Base-by-base conservation (phyloP, 2,329 filamentous ascomycete genomes). In the Monilinia fructigena region DNA sequence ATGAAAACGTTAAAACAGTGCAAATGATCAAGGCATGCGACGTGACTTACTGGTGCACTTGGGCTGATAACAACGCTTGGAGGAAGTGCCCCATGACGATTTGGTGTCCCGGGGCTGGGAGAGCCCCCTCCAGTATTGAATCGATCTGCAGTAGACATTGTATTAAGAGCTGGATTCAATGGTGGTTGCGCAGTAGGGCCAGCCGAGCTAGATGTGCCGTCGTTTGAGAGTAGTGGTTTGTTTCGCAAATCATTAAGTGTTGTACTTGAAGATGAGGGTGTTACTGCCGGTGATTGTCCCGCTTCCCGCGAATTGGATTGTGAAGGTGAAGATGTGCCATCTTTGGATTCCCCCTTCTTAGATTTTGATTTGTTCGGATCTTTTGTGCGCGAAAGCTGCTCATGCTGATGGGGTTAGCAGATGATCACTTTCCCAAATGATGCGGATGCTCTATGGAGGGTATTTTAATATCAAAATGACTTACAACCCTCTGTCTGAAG, bases 401-500 rank as follows among this genome's bases (percentile, higher is more conserved):
- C 83, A 79, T 87, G 85, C 86, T 88, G 80, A 74, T 77, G 75
- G 76, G 73, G 80, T 85, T 81, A 85, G 81, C 78, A 71, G 70
- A 55, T 70, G 68, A 60, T 70, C 68, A 66, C 52, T 48, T 35
- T 48, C 31, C 20, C 48, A 53, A 23, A 56, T 56, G 48, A 45
- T 58, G 56, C 45, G 52, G 35, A 52, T 31, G 53, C 26, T 58
- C 63, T 67, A 50, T 60, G 38, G 35, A 42, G 56, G 50, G 72
- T 69, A 68, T 53, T 45, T 16, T 68, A 66, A 69, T 74, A 75
- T 73, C 67, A 68, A 71, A 73, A 72, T 71, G 73, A 70, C 91
- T 85, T 87, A 97, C 93, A 85, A 97, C 93, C 90, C 91, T 92
- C 85, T 96, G 92, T 82, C 93, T 91, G 81, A 98, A 96, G 79